Evolutionary conservation across 805 yeast genomes (phyloP), one percentile per base, ranked within the genome.

Genomic region (Wickerhamiella allomyrinae): DNA sequence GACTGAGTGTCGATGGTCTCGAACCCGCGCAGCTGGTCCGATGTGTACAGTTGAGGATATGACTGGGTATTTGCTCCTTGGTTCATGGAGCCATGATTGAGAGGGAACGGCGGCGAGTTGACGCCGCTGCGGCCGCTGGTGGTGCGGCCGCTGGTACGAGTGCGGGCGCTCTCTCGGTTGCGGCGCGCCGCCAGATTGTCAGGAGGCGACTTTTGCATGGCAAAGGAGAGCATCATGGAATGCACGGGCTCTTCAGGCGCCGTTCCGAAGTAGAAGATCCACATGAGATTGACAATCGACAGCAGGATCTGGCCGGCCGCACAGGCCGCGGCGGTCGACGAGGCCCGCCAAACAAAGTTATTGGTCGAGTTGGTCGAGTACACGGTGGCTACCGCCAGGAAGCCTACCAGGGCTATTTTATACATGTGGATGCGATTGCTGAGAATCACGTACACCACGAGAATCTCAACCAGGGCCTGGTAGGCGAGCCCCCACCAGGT

Each of bases 401-500:
- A 62, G 2, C 77, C 74, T 31, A 76, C 71, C 33, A 77, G 57
- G 10, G 60, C 59, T 21, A 52, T 49, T 52, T 79, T 73, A 63
- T 91, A 84, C 46, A 73, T 68, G 56, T 81, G 85, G 46, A 84
- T 66, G 35, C 75, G 62, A 60, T 80, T 78, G 53, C 62, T 63
- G 58, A 76, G 56, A 59, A 69, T 61, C 72, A 84, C 48, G 75
- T 65, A 43, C 67, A 52, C 34, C 70, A 68, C 46, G 73, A 68
- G 57, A 5, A 74, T 51, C 17, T 81, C 68, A 34, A 84, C 50
- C 23, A 83, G 47, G 17, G 86, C 65, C 61, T 89, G 77, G 56
- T 75, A 91, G 2, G 81, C 87, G 5, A 91, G 60, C 1, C 94
- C 94, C 98, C 98, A 91, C 98, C 98, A 89, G 3, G 91, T 74